Base-by-base conservation (phyloP, 257 asterid species). In the Fraxinus anomala region DNA sequence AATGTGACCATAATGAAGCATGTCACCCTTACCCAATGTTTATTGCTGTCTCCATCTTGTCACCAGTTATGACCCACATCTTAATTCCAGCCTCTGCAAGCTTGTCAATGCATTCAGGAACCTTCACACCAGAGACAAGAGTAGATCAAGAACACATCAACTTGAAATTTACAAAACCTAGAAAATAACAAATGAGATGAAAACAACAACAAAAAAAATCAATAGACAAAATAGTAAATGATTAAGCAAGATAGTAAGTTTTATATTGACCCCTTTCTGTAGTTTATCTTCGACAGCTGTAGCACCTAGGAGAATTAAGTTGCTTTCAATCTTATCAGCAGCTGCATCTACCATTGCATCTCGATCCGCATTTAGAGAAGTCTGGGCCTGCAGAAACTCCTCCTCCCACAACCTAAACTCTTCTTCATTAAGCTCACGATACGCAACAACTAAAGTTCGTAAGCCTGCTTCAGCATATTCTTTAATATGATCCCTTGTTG, bases 21-120 rank as follows among this genome's bases (percentile, higher is more conserved):
- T 65, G 76, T 51, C 68, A 61, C 14, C 68, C 70, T 72, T 83
- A 93, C 99, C 99, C 99, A 75, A 93, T 95, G 81, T 95, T 95
- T 83, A 95, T 90, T 10, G 99, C 99, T 0, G 99, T 95, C 89
- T 95, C 99, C 99, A 93, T 93, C 89, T 95, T 92, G 83, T 95
- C 99, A 66, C 99, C 99, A 3, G 99, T 95, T 81, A 95, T 90
- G 83, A 95, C 97, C 99, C 99, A 95, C 78, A 95, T 87, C 87
- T 90, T 95, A 70, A 95, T 87, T 73, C 99, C 99, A 42, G 99
- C 97, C 68, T 73, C 78, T 76, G 90, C 92, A 39, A 95, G 97
- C 84, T 90, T 95, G 76, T 85, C 89, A 33, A 95, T 95, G 89
- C 99, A 95, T 88, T 91, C 94, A 19, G 99, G 97, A 80, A 95